These are phyloP conservation scores for Fusarium sp. DNA, from an alignment of 2,329 filamentous ascomycete genomes.

Conservation along the genomic window DNA sequence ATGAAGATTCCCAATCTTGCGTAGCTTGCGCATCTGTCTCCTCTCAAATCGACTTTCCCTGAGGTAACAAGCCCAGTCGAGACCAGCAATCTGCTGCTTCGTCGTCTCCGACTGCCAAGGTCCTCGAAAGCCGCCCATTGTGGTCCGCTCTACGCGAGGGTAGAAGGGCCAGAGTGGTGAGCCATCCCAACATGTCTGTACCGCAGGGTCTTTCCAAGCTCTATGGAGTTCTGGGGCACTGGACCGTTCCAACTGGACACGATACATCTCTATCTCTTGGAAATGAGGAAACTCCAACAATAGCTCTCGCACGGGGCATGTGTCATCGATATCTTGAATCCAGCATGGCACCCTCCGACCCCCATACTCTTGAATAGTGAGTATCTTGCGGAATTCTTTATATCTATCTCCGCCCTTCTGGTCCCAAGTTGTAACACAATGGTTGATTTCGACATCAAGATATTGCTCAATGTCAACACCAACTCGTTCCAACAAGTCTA, in stretches of 20 bases:
- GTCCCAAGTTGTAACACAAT: background rate
- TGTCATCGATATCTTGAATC: background rate
- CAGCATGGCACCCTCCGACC: background rate
- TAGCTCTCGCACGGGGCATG: background rate
- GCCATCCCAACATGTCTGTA: background rate
- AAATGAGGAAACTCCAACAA: background rate
- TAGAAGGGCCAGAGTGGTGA: background rate
- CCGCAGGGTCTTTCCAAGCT: background rate
- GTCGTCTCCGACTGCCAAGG: background rate
- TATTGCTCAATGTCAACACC: slow-evolving; percentile 6
- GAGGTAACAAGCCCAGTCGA: background rate
- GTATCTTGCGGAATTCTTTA: background rate
- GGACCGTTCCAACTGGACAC: background rate
- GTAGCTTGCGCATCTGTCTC: background rate
- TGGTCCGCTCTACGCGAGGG: background rate
- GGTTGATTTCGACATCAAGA: slow-evolving; percentile 3
- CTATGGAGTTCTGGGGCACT: too few species aligned
- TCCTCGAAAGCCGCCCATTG: too few species aligned
- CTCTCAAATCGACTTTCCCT: slow-evolving; percentile 2
- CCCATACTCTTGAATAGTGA: background rate
- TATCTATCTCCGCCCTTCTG: background rate
- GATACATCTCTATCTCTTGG: background rate
- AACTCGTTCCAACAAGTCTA: background rate
- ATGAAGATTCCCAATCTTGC: background rate
- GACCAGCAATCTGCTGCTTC: background rate